Evolutionary conservation across 306 rosid species (phyloP).

Genomic region (Luffa acutangula): DNA sequence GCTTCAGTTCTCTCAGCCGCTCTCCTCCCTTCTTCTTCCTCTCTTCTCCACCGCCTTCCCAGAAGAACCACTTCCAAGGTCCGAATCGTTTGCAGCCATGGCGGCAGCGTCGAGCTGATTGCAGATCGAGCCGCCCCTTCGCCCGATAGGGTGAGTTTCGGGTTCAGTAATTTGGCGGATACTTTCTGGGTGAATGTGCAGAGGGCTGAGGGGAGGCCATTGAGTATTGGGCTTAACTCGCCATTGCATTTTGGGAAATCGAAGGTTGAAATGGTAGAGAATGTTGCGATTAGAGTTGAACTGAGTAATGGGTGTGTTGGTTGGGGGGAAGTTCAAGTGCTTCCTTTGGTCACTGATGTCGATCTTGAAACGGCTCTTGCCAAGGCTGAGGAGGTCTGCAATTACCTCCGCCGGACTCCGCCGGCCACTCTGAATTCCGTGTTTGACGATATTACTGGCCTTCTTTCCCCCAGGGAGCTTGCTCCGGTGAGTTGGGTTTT

Average conservation of each 20-base stretch:
- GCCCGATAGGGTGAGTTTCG: not conserved
- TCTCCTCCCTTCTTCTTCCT: not conserved
- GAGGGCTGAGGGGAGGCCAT: slow-evolving; percentile 13
- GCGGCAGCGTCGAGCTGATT: not conserved
- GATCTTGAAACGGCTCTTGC: not conserved
- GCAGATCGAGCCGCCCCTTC: not conserved
- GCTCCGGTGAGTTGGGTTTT: not conserved
- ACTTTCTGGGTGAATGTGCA: slow-evolving; percentile 16
- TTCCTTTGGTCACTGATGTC: not conserved
- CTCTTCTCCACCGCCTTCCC: not conserved
- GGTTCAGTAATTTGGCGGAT: slow-evolving; percentile 16
- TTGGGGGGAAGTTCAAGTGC: slow-evolving; percentile 19
- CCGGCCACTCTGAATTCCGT: not conserved
- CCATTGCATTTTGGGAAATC: not conserved
- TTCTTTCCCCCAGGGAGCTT: not conserved
- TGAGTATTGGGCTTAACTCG: not conserved
- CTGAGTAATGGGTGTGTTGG: slow-evolving; percentile 18
- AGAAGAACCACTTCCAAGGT: not conserved
- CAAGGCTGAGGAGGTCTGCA: not conserved
- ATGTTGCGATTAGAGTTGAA: slow-evolving; percentile 16
- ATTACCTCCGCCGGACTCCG: not conserved
- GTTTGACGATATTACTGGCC: not conserved
- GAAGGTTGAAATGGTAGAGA: not conserved
- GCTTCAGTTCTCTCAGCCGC: not conserved
- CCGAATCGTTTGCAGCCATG: not conserved